Evolutionary conservation across 2,329 filamentous ascomycete genomes (phyloP), one percentile per base, ranked within the genome.

Genomic region (Macroventuria anomochaeta): DNA sequence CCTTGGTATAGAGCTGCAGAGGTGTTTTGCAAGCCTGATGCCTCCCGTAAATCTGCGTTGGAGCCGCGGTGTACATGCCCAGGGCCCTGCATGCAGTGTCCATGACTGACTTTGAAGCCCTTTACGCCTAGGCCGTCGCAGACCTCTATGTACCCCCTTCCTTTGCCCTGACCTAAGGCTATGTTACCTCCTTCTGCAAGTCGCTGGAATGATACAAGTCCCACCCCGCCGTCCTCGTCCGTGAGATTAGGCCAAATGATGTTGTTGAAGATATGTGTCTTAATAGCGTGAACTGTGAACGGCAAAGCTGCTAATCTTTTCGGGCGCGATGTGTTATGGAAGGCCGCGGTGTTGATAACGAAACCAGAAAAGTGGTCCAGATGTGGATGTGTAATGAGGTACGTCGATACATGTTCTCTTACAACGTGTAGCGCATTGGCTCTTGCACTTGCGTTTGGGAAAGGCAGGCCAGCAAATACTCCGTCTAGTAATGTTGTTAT

Each of bases 161-260:
- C 86, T 20, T 90, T 87, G 1, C 91, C 91, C 57, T 91, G 88
- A 2, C 92, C 93, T 6, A 96, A 80, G 21, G 90, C 88, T 2
- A 89, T 87, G 55, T 93, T 95, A 3, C 93, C 93, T 10, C 93
- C 93, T 70, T 97, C 93, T 5, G 91, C 88, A 8, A 99, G 80
- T 13, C 95, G 85, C 72, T 92, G 88, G 65, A 96, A 97, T 0
- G 91, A 96, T 28, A 99, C 86, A 23, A 99, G 82, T 0, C 95
- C 95, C 3, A 93, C 93, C 20, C 95, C 95, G 28, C 93, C 92
- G 72, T 96, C 95, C 76, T 99, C 95, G 68, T 99, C 93, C 0
- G 91, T 96, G 32, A 99, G 78, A 64, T 99, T 99, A 0, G 95
- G 95, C 95, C 95, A 99, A 47, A 97, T 96, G 53, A 96, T 80